These are phyloP conservation scores for Purpureocillium takamizusanense DNA, from an alignment of 2,329 filamentous ascomycete species.

Conservation along the genomic window DNA sequence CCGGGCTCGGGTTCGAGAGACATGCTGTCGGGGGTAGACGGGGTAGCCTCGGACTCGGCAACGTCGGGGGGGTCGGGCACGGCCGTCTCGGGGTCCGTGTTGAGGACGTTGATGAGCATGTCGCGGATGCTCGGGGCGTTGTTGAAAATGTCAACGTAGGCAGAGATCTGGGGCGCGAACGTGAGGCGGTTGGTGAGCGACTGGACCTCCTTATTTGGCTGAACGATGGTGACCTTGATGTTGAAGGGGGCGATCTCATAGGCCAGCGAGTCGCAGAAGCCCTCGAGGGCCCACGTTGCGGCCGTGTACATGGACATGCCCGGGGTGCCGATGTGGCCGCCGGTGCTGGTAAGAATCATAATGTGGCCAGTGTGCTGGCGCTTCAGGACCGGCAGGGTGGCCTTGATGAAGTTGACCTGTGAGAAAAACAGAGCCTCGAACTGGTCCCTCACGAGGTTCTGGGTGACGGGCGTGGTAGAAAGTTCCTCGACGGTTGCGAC, in stretches of 20 bases:
- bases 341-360: conserved; percentile 80
- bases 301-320: conserved; percentile 87
- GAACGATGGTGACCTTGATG: conserved; percentile 89
- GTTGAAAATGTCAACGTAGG: conserved; percentile 25
- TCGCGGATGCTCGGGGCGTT: conserved; percentile 75
- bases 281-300: conserved; percentile 89
- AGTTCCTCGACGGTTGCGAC: conserved; percentile 90
- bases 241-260: conserved; percentile 98
- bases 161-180: conserved; percentile 68
- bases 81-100: conserved; percentile 61
- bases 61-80: conserved; percentile 22
- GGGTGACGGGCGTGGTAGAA: conserved; percentile 60
- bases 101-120: conserved; percentile 72
- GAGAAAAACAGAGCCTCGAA: conserved; percentile 95
- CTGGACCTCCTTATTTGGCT: conserved; percentile 88
- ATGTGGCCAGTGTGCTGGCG: conserved; percentile 79
- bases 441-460: conserved; percentile 77
- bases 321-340: conserved; percentile 86
- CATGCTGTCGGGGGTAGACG: conserved; percentile 19
- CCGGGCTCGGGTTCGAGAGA: conserved; percentile 23
- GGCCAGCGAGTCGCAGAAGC: conserved; percentile 88
- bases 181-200: conserved; percentile 80
- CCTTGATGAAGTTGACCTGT: conserved; percentile 92
- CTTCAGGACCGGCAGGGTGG: conserved; percentile 70
- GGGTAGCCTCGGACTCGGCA: conserved; percentile 14